These are phyloP conservation scores for Kuraishia piskuri DNA, from an alignment of 805 yeast genomes.

Conservation along the genomic window DNA sequence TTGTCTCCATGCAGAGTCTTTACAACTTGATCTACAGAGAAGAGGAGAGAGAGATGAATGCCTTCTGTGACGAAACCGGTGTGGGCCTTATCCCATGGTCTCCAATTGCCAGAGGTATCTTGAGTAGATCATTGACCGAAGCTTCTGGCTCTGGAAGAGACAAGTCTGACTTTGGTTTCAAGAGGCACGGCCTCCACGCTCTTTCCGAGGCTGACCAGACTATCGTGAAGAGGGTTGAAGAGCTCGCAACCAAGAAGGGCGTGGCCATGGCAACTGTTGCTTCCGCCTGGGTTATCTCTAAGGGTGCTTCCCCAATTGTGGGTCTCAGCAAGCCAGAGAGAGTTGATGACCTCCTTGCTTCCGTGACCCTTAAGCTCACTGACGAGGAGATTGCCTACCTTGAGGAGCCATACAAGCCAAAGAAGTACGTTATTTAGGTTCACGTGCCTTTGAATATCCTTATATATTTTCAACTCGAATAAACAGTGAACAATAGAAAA, in stretches of 20 bases:
- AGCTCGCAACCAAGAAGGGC: conserved; percentile 35
- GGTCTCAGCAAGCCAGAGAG: conserved; percentile 32
- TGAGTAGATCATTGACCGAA: conserved; percentile 26
- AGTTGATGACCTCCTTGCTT: conserved; percentile 41
- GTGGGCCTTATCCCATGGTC: conserved; percentile 57
- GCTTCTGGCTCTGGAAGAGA: conserved; percentile 4
- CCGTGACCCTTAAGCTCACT: conserved; percentile 30
- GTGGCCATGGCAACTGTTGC: conserved; percentile 48
- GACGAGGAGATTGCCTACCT: conserved; percentile 26
- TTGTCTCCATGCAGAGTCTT: conserved; percentile 48
- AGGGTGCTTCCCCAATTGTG: conserved; percentile 42
- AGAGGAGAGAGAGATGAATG: conserved; percentile 56
- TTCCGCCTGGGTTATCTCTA: conserved; percentile 43
- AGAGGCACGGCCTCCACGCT: conserved; percentile 1
- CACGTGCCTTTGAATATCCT: neutral
- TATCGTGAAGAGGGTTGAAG: conserved; percentile 44
- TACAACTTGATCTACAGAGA: conserved; percentile 50
- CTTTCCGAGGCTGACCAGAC: conserved; percentile 18
- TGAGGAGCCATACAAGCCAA: conserved; percentile 25
- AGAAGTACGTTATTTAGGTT: neutral
- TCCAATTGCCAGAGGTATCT: conserved; percentile 44
- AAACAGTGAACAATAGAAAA: too few relatives aligned
- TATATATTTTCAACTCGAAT: neutral
- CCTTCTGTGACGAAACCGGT: conserved; percentile 41
- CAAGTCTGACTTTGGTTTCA: conserved; percentile 9